Conservation (phyloP, 192 early-diverging fungal species). For the Backusella parvicylindrica region DNA sequence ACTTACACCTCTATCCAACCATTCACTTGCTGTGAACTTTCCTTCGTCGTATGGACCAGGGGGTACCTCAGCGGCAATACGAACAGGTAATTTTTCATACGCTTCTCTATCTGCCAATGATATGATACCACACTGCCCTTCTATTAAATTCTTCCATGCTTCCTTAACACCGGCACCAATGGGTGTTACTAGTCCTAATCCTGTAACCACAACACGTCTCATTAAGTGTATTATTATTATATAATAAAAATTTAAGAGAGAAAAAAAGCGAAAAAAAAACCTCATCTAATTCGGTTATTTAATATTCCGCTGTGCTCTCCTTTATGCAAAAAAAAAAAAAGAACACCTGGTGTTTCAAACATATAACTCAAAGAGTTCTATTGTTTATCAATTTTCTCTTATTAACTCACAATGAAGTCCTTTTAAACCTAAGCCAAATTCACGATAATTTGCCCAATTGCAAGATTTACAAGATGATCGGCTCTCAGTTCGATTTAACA, state of each 20-base stretch:
- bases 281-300: not conserved
- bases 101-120: conserved; percentile 50
- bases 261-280: not conserved
- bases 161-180: conserved; percentile 71
- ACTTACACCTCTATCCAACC: conserved; percentile 70
- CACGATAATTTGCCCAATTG: conserved; percentile 7
- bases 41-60: conserved; percentile 46
- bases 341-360: not conserved
- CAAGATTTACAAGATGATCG: conserved; percentile 28
- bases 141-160: conserved; percentile 72
- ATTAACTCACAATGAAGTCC: not conserved
- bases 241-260: not conserved
- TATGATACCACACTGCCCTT: conserved; percentile 72
- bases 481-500: conserved; percentile 21
- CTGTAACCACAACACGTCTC: conserved; percentile 89
- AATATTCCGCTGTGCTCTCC: not conserved
- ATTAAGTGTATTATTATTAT: not conserved
- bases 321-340: not conserved
- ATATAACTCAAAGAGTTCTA: not conserved
- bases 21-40: conserved; percentile 69
- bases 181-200: conserved; percentile 90
- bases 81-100: conserved; percentile 68
- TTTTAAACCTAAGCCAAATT: conserved; percentile 18
- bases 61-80: conserved; percentile 72
- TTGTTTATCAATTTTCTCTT: not conserved